Evolutionary conservation across 179 eudicot species (phyloP), one percentile per base, ranked within the genome.

Genomic region (Vitellaria paradoxa): DNA sequence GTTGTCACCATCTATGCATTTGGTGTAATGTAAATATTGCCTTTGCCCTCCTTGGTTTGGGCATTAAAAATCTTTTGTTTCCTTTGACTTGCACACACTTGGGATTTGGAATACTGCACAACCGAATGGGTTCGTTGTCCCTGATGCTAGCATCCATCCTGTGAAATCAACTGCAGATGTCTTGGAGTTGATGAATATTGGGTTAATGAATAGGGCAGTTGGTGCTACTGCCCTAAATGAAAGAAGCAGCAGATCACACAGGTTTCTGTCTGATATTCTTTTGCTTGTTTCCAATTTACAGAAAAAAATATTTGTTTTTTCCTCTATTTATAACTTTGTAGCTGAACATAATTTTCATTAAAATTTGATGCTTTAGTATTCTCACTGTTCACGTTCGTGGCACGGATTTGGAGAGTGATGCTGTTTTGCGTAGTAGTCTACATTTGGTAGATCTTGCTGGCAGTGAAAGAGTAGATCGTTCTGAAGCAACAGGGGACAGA

Each of bases 371-470:
- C 80, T 84, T 78, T 89, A 95, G 99, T 86, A 87, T 95, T 65
- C 95, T 95, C 66, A 93, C 97, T 18, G 99, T 95, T 82, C 99
- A 95, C 78, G 99, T 95, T 62, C 97, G 93, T 70, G 99, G 99
- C 46, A 84, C 70, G 79, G 99, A 95, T 77, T 79, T 90, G 83
- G 85, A 95, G 83, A 95, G 88, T 45, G 89, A 86, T 81, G 90
- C 90, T 72, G 78, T 86, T 73, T 65, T 91, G 75, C 97, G 97
- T 30, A 97, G 99, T 61, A 87, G 92, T 86, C 91, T 95, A 40
- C 99, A 93, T 88, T 86, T 95, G 86, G 97, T 95, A 62, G 99
- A 95, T 84, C 93, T 95, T 52, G 99, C 99, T 57, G 99, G 99
- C 73, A 95, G 99, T 83, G 99, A 95, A 88, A 88, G 99, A 85